Conservation (phyloP, 768 basidiomycete genomes). For the Tylopilus subfusipes region DNA sequence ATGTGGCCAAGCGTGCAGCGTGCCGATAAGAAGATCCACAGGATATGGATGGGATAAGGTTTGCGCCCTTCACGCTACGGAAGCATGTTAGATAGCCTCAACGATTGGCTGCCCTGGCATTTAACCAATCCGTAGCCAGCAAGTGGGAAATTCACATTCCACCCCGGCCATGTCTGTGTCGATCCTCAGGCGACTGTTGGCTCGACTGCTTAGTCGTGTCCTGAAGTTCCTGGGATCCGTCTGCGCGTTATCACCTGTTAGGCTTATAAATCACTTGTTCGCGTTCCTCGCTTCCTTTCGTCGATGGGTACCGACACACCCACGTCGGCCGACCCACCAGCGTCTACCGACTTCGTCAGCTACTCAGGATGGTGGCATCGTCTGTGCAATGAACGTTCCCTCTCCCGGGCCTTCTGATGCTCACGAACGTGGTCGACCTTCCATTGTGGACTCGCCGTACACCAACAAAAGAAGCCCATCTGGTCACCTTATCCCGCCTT, state of each 20-base stretch:
- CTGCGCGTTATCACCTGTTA: not conserved
- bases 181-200: not conserved
- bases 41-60: not conserved
- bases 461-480: conserved; percentile 12
- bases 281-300: conserved; percentile 1
- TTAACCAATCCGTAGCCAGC: not conserved
- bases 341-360: not conserved
- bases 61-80: not conserved
- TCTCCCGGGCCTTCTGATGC: not conserved
- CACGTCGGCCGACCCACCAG: not conserved
- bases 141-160: not conserved
- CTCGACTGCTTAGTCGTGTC: conserved; percentile 1
- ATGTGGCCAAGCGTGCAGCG: not conserved
- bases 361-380: not conserved
- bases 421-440: conserved; percentile 1
- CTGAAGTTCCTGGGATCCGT: conserved; percentile 1
- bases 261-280: not conserved
- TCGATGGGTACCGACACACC: not conserved
- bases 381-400: conserved; percentile 20
- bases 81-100: not conserved
- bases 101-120: not conserved
- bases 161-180: not conserved
- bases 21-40: not conserved
- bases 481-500: conserved; percentile 20
- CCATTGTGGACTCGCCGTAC: conserved; percentile 15